Base-by-base conservation (phyloP, 306 rosid genomes). In the Pyrus betulifolia region DNA sequence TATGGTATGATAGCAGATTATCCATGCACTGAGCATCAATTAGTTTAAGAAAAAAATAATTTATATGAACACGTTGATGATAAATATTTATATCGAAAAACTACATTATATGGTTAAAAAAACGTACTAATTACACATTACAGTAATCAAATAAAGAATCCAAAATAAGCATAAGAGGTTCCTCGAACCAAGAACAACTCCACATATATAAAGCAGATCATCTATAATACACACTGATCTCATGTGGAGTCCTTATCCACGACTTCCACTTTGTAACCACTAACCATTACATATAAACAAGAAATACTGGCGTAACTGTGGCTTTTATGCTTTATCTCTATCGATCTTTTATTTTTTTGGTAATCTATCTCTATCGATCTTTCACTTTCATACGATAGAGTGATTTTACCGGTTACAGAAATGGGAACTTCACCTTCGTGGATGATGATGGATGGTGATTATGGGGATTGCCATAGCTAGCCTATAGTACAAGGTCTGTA, bases 361-460 rank as follows among this genome's bases (percentile, higher is more conserved):
- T 38, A 7, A 38, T 38, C 42, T 70, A 52, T 81, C 17, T 11
- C 31, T 57, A 45, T 15, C 14, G 45, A 71, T 63, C 83, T 88
- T 83, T 84, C 80, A 57, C 84, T 80, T 81, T 81, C 82, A 58
- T 66, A 3, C 55, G 62, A 68, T 33, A 21, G 72, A 64, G 60
- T 69, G 74, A 83, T 71, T 81, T 71, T 76, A 76, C 78, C 72
- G 46, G 45, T 82, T 54, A 52, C 70, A 61, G 67, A 67, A 79
- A 84, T 59, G 70, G 79, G 78, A 57, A 84, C 82, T 72, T 69
- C 83, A 77, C 71, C 28, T 84, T 85, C 82, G 67, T 67, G 72
- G 76, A 75, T 51, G 55, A 75, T 51, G 55, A 51, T 78, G 21
- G 69, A 42, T 75, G 66, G 66, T 78, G 76, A 25, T 27, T 62